A percentile compares a stretch with the other conserved stretches of the same genome.
Evolutionary conservation across 2,329 filamentous ascomycete species (phyloP).

Genomic region (Ceratocystis colombiana): DNA sequence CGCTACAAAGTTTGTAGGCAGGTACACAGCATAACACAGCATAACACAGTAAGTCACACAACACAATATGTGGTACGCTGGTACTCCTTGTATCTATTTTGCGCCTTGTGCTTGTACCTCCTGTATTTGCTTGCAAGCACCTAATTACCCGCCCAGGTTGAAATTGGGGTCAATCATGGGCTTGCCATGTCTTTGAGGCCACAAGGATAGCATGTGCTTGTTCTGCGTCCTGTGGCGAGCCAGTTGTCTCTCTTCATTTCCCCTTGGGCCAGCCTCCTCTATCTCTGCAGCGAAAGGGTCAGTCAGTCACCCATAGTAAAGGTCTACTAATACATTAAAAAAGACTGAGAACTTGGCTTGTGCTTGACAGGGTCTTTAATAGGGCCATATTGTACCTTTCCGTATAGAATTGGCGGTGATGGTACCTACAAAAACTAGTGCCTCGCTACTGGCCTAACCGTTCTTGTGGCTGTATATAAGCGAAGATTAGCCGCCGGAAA

Average conservation of each 20-base stretch:
- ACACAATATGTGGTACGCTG: too few relatives aligned
- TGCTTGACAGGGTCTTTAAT: not conserved
- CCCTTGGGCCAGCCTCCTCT: not conserved
- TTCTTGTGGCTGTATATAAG: not conserved
- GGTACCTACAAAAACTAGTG: not conserved
- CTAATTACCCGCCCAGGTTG: not conserved
- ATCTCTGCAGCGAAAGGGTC: not conserved
- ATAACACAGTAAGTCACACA: too few relatives aligned
- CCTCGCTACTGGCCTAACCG: not conserved
- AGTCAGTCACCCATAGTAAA: too few relatives aligned
- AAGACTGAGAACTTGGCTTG: not conserved
- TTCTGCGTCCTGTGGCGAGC: not conserved
- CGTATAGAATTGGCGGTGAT: not conserved
- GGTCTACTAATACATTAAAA: not conserved
- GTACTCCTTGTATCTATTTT: too few relatives aligned
- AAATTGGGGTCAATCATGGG: not conserved
- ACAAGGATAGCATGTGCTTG: not conserved
- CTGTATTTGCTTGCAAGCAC: not conserved
- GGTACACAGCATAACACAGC: too few relatives aligned
- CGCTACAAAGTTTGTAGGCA: not conserved
- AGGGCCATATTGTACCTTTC: not conserved
- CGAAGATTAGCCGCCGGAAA: not conserved
- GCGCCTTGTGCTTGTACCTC: not conserved
- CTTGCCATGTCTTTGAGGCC: not conserved
- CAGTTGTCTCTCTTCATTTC: slow-evolving; percentile 5